phyloP scores from a whole-genome alignment of 192 early-diverging fungal species.

The Umbelopsis sp. region DNA sequence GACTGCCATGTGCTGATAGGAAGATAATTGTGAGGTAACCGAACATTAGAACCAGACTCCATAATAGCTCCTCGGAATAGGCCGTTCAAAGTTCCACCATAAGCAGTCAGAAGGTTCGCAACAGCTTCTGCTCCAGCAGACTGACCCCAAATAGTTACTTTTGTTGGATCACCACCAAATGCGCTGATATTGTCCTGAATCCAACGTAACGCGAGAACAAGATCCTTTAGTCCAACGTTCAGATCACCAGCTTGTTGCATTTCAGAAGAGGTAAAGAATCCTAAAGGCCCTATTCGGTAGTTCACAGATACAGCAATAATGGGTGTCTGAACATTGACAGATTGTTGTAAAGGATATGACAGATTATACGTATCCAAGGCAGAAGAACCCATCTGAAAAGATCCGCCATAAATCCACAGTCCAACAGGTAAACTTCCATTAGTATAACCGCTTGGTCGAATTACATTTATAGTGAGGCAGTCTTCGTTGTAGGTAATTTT shows the following conservation, averaged over 20 bases:
- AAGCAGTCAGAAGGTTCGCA: neutral
- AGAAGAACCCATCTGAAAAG: neutral
- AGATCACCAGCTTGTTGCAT: constrained; percentile 8
- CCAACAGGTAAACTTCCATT: constrained; percentile 53
- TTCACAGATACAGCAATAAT: constrained; percentile 52
- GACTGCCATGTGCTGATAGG: constrained; percentile 6
- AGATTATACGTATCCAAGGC: neutral
- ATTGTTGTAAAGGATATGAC: constrained; percentile 16
- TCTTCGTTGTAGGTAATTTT: constrained; percentile 42
- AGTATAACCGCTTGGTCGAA: constrained; percentile 36
- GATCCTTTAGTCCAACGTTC: constrained; percentile 15
- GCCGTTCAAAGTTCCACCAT: neutral
- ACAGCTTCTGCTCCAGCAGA: constrained; percentile 49
- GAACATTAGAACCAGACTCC: neutral
- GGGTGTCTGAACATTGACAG: neutral
- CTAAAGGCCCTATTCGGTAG: constrained; percentile 60
- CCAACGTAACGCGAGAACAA: constrained; percentile 55
- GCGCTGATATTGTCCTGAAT: constrained; percentile 57
- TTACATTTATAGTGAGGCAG: constrained; percentile 57
- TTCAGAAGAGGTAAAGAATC: constrained; percentile 44
- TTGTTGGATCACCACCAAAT: constrained; percentile 63
- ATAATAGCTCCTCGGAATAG: neutral
- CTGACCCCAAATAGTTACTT: constrained; percentile 60
- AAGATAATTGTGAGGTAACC: neutral
- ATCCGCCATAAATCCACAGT: constrained; percentile 39